Base-by-base conservation (phyloP, 148 eudicot species). In the Simmondsia chinensis region DNA sequence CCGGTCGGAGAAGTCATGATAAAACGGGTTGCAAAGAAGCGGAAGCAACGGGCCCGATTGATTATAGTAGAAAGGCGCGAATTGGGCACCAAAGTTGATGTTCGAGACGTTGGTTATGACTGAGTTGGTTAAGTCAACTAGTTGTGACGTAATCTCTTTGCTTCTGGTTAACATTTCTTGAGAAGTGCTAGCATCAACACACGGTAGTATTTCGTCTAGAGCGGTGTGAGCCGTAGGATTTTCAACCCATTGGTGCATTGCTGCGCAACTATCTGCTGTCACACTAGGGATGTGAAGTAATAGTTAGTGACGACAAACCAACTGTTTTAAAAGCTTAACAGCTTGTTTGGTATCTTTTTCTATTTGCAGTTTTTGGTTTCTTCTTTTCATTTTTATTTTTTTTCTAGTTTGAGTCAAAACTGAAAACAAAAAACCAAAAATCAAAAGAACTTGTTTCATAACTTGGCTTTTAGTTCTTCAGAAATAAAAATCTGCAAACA, bases 31-130 rank as follows among this genome's bases (percentile, higher is more conserved):
- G 74, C 97, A 89, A 16, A 89, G 44, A 58, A 49, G 56, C 0
- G 97, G 93, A 46, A 89, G 3, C 14, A 59, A 27, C 5, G 95
- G 97, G 33, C 97, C 97, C 1, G 97, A 81, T 54, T 89, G 97
- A 39, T 89, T 89, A 60, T 49, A 89, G 76, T 75, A 89, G 23
- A 89, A 33, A 2, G 87, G 94, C 10, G 24, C 57, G 19, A 84
- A 71, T 53, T 55, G 70, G 17, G 94, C 82, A 10, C 87, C 41
- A 30, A 81, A 78, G 43, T 89, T 89, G 46, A 64, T 70, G 72
- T 89, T 89, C 1, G 93, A 73, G 53, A 84, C 72, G 31, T 84
- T 81, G 50, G 80, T 75, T 53, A 84, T 79, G 65, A 84, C 91
- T 5, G 72, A 73, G 66, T 89, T 89, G n/a, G 81, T 63, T 37